Base-by-base conservation (phyloP, 208 protist species). In the Kentomonas sorsogonicus region DNA sequence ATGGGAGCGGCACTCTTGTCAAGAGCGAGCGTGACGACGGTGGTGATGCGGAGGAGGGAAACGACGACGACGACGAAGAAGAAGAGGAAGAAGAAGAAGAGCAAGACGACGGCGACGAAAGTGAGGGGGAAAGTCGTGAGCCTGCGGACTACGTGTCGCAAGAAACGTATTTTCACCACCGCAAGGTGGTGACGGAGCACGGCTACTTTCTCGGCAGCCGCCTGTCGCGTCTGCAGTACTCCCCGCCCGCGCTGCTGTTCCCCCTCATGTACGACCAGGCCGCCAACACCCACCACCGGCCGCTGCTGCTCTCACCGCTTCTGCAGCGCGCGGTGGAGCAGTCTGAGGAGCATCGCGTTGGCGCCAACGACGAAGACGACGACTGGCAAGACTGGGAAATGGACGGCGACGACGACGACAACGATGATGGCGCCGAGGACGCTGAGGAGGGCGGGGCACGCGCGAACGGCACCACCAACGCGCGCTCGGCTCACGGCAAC, bases 21-120 rank as follows among this genome's bases (percentile, higher is more conserved):
- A 33, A 57, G n/a, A 26, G 29, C 22, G 40, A 65, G 33, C 2
- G 57, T 36, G 16, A 54, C n/a, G 50, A 57, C 5, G 36, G 46
- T 48, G 23, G 38, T 31, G 36, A 46, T 34, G 38, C n/a, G n/a
- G 46, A 64, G 29, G 40, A 55, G 29, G 31, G 25, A 33, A 27
- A 55, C n/a, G 13, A 34, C 15, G 25, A 34, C 39, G 31, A 33
- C 29, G 29, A 58, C 5, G 23, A 22, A 6, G 43, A 40, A 1
- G 10, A 20, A 26, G 43, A 43, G 15, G 41, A 60, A 2, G 27
- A 34, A 39, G 43, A 50, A 31, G 40, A 51, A 7, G 36, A 55
- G 20, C 39, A 55, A 29, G 34, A 36, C 33, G 33, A 11, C 33
- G 5, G 11, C 33, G 33, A 36, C 11, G 5, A 36, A 5, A 36